These are phyloP conservation scores for Ambrosia artemisiifolia DNA, from an alignment of 129 eudicot species.

Conservation along the genomic window DNA sequence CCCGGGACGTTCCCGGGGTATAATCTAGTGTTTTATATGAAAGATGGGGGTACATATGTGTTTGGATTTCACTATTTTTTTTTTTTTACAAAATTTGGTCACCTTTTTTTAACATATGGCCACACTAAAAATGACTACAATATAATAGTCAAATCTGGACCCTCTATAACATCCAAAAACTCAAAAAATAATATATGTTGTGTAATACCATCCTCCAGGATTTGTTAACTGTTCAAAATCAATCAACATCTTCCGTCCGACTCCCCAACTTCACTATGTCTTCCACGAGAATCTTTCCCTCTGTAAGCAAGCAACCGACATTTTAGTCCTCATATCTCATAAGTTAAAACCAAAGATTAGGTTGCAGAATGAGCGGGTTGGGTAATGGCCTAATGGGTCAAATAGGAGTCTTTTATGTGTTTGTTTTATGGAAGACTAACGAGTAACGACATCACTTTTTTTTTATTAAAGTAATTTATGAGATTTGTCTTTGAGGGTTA, in stretches of 20 bases:
- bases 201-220: slow-evolving; percentile 1
- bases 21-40: neutral
- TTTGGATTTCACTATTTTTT: slow-evolving; percentile 16
- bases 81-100: slow-evolving; percentile 33
- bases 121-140: slow-evolving; percentile 19
- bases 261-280: slow-evolving; percentile 86
- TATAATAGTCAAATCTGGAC: slow-evolving; percentile 1
- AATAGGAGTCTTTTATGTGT: neutral
- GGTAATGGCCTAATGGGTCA: neutral
- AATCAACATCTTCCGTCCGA: slow-evolving; percentile 45
- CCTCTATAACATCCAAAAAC: slow-evolving; percentile 19
- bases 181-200: neutral
- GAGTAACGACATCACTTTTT: neutral
- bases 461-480: no score
- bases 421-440: neutral
- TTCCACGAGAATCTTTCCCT: slow-evolving; percentile 95
- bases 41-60: slow-evolving; percentile 5
- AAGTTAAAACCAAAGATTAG: neutral
- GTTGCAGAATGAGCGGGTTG: neutral
- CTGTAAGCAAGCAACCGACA: slow-evolving; percentile 38
- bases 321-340: neutral
- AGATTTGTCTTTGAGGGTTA: no score
- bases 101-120: slow-evolving; percentile 1
- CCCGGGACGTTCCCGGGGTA: no score
- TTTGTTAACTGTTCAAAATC: slow-evolving; percentile 17